Conservation (phyloP, 192 early-diverging fungal genomes). For the Backusella psychrophila region DNA sequence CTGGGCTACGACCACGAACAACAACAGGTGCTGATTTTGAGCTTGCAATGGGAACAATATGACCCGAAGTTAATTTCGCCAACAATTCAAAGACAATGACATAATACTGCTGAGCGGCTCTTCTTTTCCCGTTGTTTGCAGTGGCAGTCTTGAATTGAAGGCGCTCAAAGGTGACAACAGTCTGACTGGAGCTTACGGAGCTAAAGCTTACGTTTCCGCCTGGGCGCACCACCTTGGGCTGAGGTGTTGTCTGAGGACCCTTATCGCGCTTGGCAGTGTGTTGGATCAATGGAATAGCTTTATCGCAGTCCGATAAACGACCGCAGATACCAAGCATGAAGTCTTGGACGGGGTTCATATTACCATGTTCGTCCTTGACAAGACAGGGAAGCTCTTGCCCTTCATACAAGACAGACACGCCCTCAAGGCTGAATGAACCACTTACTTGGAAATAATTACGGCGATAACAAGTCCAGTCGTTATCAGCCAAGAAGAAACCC, state of each 20-base stretch:
- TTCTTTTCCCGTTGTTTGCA: slow-evolving; percentile 86
- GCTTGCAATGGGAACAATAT: slow-evolving; percentile 53
- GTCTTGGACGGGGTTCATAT: slow-evolving; percentile 42
- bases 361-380: slow-evolving; percentile 45
- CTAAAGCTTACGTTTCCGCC: slow-evolving; percentile 41
- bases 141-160: slow-evolving; percentile 96
- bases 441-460: slow-evolving; percentile 84
- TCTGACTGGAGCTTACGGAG: slow-evolving; percentile 32
- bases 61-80: slow-evolving; percentile 62
- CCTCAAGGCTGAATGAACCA: slow-evolving; percentile 43
- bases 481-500: slow-evolving; percentile 76
- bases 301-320: slow-evolving; percentile 50
- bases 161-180: slow-evolving; percentile 76
- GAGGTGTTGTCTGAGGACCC: slow-evolving; percentile 66
- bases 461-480: slow-evolving; percentile 84
- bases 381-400: slow-evolving; percentile 56
- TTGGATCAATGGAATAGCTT: slow-evolving; percentile 64
- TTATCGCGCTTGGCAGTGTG: slow-evolving; percentile 86
- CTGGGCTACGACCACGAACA: slow-evolving; percentile 86
- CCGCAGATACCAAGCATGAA: slow-evolving; percentile 68
- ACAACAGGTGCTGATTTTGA: slow-evolving; percentile 75
- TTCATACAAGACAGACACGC: slow-evolving; percentile 24
- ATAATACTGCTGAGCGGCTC: slow-evolving; percentile 90
- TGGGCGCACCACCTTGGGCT: slow-evolving; percentile 41
- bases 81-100: slow-evolving; percentile 68